phyloP scores from a whole-genome alignment of 2,329 filamentous ascomycete genomes.

The Chrysosporium keratinophilum region DNA sequence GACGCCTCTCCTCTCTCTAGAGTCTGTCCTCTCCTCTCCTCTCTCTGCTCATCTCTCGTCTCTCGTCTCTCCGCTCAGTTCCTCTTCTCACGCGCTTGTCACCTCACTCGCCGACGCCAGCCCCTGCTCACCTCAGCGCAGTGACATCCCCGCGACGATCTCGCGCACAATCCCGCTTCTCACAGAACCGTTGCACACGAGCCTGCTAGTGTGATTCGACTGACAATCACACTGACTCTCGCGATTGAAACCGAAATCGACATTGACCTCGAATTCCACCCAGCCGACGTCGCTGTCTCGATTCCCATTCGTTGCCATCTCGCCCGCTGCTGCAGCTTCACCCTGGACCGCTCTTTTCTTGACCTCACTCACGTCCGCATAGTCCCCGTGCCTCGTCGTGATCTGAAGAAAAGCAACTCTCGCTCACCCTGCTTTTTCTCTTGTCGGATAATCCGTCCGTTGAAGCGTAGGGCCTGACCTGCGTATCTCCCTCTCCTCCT shows the following conservation, averaged over 20 bases:
- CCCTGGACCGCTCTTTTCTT: background rate
- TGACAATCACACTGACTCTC: too few species aligned
- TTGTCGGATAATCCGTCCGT: background rate
- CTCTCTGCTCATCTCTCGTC: too few species aligned
- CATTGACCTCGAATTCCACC: background rate
- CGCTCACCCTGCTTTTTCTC: background rate
- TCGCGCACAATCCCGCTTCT: constrained; percentile 4
- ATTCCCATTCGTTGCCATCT: constrained; percentile 7
- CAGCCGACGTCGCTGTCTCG: background rate
- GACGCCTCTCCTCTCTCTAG: too few species aligned
- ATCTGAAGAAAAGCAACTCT: background rate
- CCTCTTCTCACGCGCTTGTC: background rate
- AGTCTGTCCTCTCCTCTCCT: too few species aligned
- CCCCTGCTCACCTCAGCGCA: background rate
- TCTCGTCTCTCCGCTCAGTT: too few species aligned
- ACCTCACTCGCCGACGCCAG: background rate
- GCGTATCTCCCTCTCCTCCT: too few species aligned
- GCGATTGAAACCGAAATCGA: background rate
- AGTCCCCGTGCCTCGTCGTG: too few species aligned
- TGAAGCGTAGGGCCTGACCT: too few species aligned
- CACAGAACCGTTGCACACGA: constrained; percentile 5
- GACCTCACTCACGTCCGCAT: background rate
- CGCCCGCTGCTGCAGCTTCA: constrained; percentile 5
- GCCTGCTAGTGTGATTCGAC: background rate
- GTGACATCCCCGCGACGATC: constrained; percentile 2